Base-by-base conservation (phyloP, 176 grass and related monocot species). In the Tuctoria greenei region DNA sequence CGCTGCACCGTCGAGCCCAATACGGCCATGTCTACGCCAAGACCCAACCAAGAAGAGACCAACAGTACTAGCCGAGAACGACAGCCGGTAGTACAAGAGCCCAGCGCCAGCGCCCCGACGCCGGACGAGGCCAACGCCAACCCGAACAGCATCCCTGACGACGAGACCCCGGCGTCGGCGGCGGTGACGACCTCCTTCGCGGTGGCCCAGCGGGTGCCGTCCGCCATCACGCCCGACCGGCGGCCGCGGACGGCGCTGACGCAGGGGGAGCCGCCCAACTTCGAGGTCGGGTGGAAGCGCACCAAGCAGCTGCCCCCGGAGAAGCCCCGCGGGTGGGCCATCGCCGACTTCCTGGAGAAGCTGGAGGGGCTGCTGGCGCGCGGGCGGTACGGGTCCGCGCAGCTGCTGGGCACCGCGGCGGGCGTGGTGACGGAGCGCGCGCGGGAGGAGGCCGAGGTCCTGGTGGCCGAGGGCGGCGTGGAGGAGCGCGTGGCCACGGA, bases 271-370 rank as follows among this genome's bases (percentile, higher is more conserved):
- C 87, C 86, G 52, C 91, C 91, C 8, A 90, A 94, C 81, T 94
- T 82, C 73, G 91, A 98, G 69, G 88, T 98, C 37, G 95, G 91
- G 63, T 98, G 95, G 91, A 98, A 94, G 73, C 84, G 86, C 55
- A 94, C 86, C 1, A 94, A 94, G 82, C 10, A 84, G 40, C 76
- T 94, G 51, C 84, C 90, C 8, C 71, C 55, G 54, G 91, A 93
- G 89, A 98, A 84, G 82, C 91, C 91, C 24, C 87, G 79, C 52
- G 95, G 91, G 8, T 98, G 91, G 88, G 78, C 81, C 47, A 84
- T 94, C 86, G 91, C 88, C 12, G 84, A 94, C 58, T 88, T 94
- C 55, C 35, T 94, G 46, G 95, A 94, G 79, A 94, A 98, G 84
- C 75, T 94, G 49, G 91, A 92, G 21, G 89, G 84, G 20, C 73